phyloP scores from a whole-genome alignment of 2,329 filamentous ascomycete genomes.

The Ilyonectria robusta region DNA sequence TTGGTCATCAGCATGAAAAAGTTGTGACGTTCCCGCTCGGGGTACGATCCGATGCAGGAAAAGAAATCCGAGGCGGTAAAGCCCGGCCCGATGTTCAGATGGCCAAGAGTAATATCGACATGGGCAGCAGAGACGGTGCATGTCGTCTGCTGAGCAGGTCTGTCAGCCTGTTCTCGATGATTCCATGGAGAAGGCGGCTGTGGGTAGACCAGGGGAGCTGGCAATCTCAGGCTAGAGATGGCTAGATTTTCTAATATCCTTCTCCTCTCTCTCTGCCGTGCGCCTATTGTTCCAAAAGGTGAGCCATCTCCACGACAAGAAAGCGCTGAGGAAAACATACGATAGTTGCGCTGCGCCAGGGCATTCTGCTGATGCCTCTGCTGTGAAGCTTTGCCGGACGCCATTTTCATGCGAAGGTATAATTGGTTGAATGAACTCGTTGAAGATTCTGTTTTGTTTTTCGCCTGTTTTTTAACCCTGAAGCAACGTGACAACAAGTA shows the following conservation, averaged over 20 bases:
- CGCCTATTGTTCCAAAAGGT: not conserved
- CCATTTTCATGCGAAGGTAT: slow-evolving; percentile 3
- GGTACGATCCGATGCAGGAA: slow-evolving; percentile 11
- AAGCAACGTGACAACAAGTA: not conserved
- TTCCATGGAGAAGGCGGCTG: not conserved
- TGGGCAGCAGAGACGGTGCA: not conserved
- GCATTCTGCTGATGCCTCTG: slow-evolving; percentile 10
- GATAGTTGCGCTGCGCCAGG: slow-evolving; percentile 19
- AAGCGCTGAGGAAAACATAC: slow-evolving; percentile 1
- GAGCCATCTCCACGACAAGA: not conserved
- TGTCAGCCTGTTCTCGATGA: not conserved
- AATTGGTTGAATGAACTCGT: not conserved
- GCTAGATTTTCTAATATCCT: slow-evolving; percentile 10
- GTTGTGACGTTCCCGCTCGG: slow-evolving; percentile 13
- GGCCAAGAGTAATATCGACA: not conserved
- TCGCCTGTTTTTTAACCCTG: not conserved
- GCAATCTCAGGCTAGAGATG: not conserved
- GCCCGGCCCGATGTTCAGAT: not conserved
- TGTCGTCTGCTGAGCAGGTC: not conserved
- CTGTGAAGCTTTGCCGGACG: not conserved
- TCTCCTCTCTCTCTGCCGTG: slow-evolving; percentile 11
- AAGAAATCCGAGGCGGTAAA: slow-evolving; percentile 19
- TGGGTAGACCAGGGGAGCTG: not conserved
- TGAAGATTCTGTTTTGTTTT: not conserved
- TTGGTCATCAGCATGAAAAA: slow-evolving; percentile 16